Evolutionary conservation across 768 basidiomycete genomes (phyloP).

Genomic region (Russula lepida): DNA sequence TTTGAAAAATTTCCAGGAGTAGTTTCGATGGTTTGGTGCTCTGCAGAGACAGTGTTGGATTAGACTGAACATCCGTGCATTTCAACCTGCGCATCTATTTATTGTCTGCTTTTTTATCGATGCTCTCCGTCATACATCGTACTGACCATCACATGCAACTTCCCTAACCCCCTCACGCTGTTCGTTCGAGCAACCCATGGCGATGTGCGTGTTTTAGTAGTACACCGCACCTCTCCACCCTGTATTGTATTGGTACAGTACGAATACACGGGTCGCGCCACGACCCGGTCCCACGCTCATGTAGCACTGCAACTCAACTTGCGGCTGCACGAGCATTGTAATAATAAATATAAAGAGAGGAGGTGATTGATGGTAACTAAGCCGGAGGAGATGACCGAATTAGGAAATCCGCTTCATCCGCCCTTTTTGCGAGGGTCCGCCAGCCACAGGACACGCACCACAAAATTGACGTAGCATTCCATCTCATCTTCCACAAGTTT

Average conservation of each 20-base stretch:
- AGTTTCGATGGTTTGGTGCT: slow-evolving; percentile 1
- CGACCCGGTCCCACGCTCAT: slow-evolving; percentile 6
- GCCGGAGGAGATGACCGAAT: not conserved
- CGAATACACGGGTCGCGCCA: slow-evolving; percentile 4
- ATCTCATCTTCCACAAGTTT: not conserved
- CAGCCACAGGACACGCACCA: not conserved
- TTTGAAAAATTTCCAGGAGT: not conserved
- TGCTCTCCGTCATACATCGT: not conserved
- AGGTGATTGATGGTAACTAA: not conserved
- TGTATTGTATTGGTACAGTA: slow-evolving; percentile 8
- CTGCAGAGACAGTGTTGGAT: slow-evolving; percentile 17
- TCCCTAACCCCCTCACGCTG: not conserved
- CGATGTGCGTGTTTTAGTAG: slow-evolving; percentile 2
- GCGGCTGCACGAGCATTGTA: slow-evolving; percentile 21
- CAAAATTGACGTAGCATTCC: not conserved
- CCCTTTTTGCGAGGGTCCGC: not conserved
- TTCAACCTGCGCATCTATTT: slow-evolving; percentile 28
- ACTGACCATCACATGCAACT: not conserved
- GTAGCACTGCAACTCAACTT: slow-evolving; percentile 30
- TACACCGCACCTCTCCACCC: not conserved
- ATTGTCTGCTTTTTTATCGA: slow-evolving; percentile 7
- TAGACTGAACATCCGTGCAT: slow-evolving; percentile 20
- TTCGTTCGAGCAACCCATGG: slow-evolving; percentile 1
- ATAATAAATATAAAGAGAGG: not conserved
- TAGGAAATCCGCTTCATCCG: not conserved